phyloP scores from a whole-genome alignment of 306 rosid genomes.

The Begonia fuchsioides region DNA sequence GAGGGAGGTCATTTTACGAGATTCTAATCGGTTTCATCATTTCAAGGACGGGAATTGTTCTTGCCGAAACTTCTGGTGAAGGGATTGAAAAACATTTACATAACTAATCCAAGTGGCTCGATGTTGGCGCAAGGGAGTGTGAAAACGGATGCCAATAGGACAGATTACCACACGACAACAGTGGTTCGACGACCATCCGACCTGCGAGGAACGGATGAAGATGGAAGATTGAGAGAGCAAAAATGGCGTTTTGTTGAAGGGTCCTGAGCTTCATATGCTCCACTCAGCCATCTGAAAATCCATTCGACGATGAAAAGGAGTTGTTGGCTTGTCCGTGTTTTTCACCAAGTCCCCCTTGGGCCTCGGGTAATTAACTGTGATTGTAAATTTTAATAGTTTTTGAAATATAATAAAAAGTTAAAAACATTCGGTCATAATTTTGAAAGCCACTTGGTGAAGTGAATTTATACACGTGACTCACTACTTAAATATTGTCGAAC shows the following conservation, averaged over 20 bases:
- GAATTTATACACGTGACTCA: no score
- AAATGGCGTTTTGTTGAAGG: slow-evolving; percentile 74
- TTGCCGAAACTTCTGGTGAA: slow-evolving; percentile 62
- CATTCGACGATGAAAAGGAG: slow-evolving; percentile 74
- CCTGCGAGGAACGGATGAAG: slow-evolving; percentile 83
- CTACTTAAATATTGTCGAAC: no score
- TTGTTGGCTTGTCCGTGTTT: no score
- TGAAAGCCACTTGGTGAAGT: no score
- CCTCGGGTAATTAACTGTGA: no score
- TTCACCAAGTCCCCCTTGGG: no score
- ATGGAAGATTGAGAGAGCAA: slow-evolving; percentile 61
- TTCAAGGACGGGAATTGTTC: slow-evolving; percentile 50
- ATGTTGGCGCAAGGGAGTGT: slow-evolving; percentile 24
- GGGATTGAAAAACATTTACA: neutral
- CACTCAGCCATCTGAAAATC: slow-evolving; percentile 73
- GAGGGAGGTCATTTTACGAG: slow-evolving; percentile 54
- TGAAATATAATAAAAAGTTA: no score
- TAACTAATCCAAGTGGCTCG: neutral
- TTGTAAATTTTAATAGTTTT: no score
- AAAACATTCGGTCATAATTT: no score
- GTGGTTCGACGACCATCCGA: slow-evolving; percentile 44
- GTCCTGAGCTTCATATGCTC: slow-evolving; percentile 84
- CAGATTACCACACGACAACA: slow-evolving; percentile 71
- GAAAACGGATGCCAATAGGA: slow-evolving; percentile 75
- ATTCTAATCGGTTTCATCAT: slow-evolving; percentile 66